A percentile compares a stretch with the other conserved stretches of the same genome.
Conservation (phyloP, 1,284 basidiomycete species). For the Rhodotorula sp. region DNA sequence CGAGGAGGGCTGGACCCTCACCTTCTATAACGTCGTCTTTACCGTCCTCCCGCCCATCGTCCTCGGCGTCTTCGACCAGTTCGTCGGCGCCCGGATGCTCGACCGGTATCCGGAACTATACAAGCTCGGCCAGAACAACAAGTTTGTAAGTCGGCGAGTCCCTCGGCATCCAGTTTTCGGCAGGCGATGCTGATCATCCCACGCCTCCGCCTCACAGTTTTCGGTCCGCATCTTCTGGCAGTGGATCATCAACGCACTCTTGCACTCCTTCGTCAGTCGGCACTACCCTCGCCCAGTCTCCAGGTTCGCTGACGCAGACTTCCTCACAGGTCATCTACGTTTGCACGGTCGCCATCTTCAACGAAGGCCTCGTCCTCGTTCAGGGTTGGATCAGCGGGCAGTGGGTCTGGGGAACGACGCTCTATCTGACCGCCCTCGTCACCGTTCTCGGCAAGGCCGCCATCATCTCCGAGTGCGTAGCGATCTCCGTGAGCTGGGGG, state of each 20-base stretch:
- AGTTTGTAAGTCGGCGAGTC: constrained; percentile 56
- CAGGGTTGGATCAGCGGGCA: constrained; percentile 82
- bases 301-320: neutral
- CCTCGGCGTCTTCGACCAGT: constrained; percentile 82
- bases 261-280: constrained; percentile 78
- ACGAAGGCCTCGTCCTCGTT: constrained; percentile 79
- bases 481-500: too few species aligned
- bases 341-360: constrained; percentile 86
- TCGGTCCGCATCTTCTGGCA: constrained; percentile 89
- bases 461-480: constrained; percentile 86
- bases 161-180: too few species aligned
- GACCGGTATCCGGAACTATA: constrained; percentile 98
- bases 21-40: constrained; percentile 64
- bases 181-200: neutral
- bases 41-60: constrained; percentile 94
- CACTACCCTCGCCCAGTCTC: neutral
- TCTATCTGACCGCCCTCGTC: constrained; percentile 87
- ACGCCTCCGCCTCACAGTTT: constrained; percentile 54
- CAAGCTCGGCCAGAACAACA: constrained; percentile 83
- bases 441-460: constrained; percentile 98
- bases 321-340: constrained; percentile 73
- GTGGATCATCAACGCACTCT: constrained; percentile 91
- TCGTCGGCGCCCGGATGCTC: constrained; percentile 91
- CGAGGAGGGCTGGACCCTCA: constrained; percentile 98
- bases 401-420: constrained; percentile 92